phyloP scores from a whole-genome alignment of 305 asterid genomes.

The Solanum hybrid region DNA sequence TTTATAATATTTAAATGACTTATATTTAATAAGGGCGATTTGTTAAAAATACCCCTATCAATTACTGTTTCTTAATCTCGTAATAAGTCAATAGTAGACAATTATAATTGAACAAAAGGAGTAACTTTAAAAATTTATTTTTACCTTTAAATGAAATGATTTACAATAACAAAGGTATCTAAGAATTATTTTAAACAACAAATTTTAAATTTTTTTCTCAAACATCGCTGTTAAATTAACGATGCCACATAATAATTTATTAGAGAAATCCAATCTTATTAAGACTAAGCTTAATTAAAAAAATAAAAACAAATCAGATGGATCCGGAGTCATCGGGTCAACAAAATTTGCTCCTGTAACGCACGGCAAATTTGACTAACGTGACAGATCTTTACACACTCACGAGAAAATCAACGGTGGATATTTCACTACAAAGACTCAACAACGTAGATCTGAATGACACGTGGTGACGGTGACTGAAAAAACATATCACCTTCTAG shows the following conservation, averaged over 20 bases:
- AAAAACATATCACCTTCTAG: neutral
- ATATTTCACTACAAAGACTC: neutral
- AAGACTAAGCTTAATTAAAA: neutral
- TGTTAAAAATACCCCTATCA: too few species aligned
- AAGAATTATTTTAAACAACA: neutral
- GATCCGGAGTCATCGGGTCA: neutral
- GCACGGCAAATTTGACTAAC: neutral
- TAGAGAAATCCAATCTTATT: neutral
- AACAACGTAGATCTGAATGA: neutral
- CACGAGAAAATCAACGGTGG: neutral
- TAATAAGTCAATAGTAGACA: too few species aligned
- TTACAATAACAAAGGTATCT: too few species aligned
- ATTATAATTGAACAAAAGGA: neutral
- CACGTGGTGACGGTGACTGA: neutral
- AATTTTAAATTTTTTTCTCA: neutral
- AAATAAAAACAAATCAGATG: neutral
- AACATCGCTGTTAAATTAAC: accelerated
- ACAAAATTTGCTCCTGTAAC: neutral
- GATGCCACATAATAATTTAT: neutral
- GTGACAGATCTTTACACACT: neutral
- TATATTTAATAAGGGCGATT: neutral
- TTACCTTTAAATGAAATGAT: too few species aligned
- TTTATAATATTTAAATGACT: too few species aligned
- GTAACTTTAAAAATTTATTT: too few species aligned
- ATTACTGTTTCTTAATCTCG: too few species aligned